Evolutionary conservation across 2,329 filamentous ascomycete species (phyloP), one percentile per base, ranked within the genome.

Genomic region (Zymoseptoria ardabiliae): DNA sequence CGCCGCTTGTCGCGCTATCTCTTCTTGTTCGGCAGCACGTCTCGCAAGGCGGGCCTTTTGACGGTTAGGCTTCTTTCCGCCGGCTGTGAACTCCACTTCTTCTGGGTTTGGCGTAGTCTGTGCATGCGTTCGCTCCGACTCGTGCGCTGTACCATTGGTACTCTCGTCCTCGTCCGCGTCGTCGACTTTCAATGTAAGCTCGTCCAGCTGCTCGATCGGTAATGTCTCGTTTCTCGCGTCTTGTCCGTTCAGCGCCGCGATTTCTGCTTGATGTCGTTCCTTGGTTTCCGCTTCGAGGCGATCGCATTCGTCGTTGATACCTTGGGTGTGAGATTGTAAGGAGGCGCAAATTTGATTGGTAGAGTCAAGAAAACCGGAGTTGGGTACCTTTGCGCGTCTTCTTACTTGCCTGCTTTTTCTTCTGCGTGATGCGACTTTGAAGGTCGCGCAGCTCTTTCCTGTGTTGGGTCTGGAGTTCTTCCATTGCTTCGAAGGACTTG

Each of bases 391-490:
- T 85, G 54, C 84, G 79, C 8, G 84, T 85, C 74, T 86, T 87
- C 77, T 97, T 99, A 53, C 88, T 95, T 17, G 94, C 92, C 67
- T 89, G 88, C 80, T 97, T 97, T 81, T 97, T 99, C 82, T 97
- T 97, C 76, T 88, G 91, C 4, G 90, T 97, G 70, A 95, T 86
- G 61, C 88, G 86, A 55, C 85, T 83, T 73, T 96, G 90, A 23
- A 99, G 81, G 62, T 97, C 93, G 67, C 86, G 87, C 73, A 89
- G 86, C 76, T 99, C 93, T 75, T 90, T 94, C 69, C 90, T 86
- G 73, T 99, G 94, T 53, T 87, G 88, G 45, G 85, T 79, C 68
- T 90, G 86, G 58, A 94, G 77, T 63, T 89, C 86, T 61, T 97
- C 92, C 75, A 94, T 84, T 17, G 13, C 11, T 45, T n/a, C 35